A percentile compares a stretch with the other conserved stretches of the same genome.
Evolutionary conservation across 106 monocot species (phyloP).

Genomic region (Allium fistulosum): DNA sequence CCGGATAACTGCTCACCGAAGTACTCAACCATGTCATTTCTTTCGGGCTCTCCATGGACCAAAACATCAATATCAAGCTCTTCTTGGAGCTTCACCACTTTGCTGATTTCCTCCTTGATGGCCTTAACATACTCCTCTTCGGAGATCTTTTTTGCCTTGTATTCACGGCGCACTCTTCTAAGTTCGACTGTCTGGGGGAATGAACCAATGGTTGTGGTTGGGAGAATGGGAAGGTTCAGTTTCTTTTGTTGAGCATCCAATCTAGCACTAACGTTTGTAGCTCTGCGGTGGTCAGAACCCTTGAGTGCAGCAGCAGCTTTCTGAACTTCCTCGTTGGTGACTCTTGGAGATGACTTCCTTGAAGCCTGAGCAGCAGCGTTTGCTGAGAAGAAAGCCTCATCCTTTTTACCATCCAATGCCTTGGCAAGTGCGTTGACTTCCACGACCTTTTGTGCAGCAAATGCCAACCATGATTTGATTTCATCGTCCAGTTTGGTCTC

Average conservation of each 20-base stretch:
- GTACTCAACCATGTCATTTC: conserved; percentile 22
- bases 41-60: conserved; percentile 20
- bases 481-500: conserved; percentile 23
- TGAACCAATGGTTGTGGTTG: conserved; percentile 20
- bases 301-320: conserved; percentile 20
- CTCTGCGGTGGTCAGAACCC: conserved; percentile 16
- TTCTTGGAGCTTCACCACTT: conserved; percentile 20
- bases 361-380: conserved; percentile 28
- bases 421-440: conserved; percentile 25
- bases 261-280: conserved; percentile 16
- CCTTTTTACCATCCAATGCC: conserved; percentile 21
- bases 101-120: conserved; percentile 25
- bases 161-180: conserved; percentile 20
- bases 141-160: conserved; percentile 22
- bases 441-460: conserved; percentile 23
- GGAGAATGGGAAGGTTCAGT: conserved; percentile 17
- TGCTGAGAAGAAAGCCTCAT: conserved; percentile 19
- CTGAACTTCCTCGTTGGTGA: conserved; percentile 17
- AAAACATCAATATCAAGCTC: conserved; percentile 18
- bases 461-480: conserved; percentile 26
- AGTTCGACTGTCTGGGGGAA: conserved; percentile 20
- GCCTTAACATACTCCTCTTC: conserved; percentile 13
- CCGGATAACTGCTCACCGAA: conserved; percentile 20
- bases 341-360: conserved; percentile 20
- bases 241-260: conserved; percentile 25